Percentiles rank a stretch among this genome's conserved stretches.
These are phyloP conservation scores for Lachancea sp. DNA, from an alignment of 805 yeast species.

Conservation along the genomic window DNA sequence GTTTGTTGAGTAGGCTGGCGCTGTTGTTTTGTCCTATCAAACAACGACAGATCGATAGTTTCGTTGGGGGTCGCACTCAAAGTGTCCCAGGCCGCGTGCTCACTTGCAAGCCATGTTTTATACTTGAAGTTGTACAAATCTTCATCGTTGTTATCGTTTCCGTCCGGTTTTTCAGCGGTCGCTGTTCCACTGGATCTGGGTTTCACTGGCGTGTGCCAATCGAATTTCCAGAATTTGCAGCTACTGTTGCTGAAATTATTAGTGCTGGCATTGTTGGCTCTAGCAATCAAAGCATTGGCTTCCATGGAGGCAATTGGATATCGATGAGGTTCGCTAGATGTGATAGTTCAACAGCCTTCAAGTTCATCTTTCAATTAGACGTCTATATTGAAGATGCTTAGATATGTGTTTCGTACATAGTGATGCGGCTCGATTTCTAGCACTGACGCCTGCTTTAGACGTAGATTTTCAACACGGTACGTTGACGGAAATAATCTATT, in stretches of 20 bases:
- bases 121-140: conserved; percentile 16
- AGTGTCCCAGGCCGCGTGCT: conserved; percentile 8
- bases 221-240: conserved; percentile 30
- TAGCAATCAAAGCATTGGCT: conserved; percentile 16
- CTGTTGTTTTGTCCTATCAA: conserved; percentile 22
- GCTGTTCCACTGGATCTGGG: conserved; percentile 6
- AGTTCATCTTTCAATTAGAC: no score
- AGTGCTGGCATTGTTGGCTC: conserved; percentile 21
- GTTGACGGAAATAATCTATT: no score
- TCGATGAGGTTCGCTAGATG: not conserved
- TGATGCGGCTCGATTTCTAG: no score
- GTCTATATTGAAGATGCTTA: no score
- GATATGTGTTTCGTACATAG: no score
- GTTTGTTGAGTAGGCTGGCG: conserved; percentile 3
- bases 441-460: no score
- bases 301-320: conserved; percentile 8
- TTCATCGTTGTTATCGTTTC: conserved; percentile 10
- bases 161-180: conserved; percentile 3
- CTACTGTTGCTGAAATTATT: conserved; percentile 10
- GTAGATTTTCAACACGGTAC: no score
- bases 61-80: conserved; percentile 39
- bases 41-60: conserved; percentile 38
- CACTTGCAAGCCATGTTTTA: conserved; percentile 22
- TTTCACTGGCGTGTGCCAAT: conserved; percentile 26
- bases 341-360: not conserved